Conservation (phyloP, 257 asterid genomes). For the Capsicum pubescens region DNA sequence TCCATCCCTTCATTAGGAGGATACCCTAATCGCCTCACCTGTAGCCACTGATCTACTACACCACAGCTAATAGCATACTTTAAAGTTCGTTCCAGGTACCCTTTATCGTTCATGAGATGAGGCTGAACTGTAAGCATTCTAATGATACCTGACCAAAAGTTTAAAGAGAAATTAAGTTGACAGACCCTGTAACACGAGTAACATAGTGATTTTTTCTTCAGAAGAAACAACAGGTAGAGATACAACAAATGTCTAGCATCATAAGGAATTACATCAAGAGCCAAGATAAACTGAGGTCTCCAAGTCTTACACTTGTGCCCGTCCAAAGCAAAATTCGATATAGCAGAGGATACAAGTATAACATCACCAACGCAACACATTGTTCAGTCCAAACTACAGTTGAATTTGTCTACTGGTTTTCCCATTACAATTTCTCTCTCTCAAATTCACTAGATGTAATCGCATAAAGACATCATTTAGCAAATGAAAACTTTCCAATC, state of each 20-base stretch:
- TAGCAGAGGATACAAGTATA: neutral
- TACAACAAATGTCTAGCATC: neutral
- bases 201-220: neutral
- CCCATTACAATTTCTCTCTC: neutral
- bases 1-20: slow-evolving; percentile 96
- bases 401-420: neutral
- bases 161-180: neutral
- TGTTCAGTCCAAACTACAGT: neutral
- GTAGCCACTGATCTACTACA: slow-evolving; percentile 82
- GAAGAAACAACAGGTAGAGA: neutral
- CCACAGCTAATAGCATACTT: slow-evolving; percentile 91
- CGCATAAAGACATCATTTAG: neutral
- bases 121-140: slow-evolving; percentile 82
- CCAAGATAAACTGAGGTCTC: neutral
- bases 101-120: slow-evolving; percentile 67
- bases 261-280: neutral
- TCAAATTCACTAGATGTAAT: neutral
- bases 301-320: neutral
- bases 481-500: neutral
- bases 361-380: neutral
- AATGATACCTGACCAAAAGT: slow-evolving; percentile 60
- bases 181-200: neutral
- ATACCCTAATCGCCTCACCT: slow-evolving; percentile 69
- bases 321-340: neutral
- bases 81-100: slow-evolving; percentile 66